Evolutionary conservation across 805 yeast genomes (phyloP).

Genomic region (Zygosaccharomyces pseudorouxii): DNA sequence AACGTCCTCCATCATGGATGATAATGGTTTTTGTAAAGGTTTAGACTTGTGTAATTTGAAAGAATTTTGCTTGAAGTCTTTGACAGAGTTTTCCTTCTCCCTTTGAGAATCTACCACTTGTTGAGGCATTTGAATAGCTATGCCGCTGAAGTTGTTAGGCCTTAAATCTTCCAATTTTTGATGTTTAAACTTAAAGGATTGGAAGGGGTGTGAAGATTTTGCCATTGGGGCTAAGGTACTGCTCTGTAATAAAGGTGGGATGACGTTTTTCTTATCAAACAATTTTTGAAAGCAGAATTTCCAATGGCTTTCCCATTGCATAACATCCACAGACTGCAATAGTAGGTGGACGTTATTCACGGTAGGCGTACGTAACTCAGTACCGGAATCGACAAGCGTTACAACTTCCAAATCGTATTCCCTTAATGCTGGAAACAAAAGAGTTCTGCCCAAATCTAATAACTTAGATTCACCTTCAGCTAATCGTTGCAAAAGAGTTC

Average conservation of each 20-base stretch:
- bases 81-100: neutral
- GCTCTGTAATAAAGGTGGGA: constrained; percentile 6
- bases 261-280: constrained; percentile 13
- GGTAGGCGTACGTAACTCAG: constrained; percentile 19
- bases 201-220: constrained; percentile 17
- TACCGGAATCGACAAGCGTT: constrained; percentile 7
- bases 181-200: constrained; percentile 17
- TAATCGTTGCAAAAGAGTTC: constrained; percentile 13
- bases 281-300: constrained; percentile 15
- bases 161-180: constrained; percentile 16
- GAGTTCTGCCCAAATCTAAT: constrained; percentile 24
- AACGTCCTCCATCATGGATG: constrained; percentile 10
- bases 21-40: constrained; percentile 16
- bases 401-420: constrained; percentile 21
- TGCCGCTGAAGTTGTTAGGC: constrained; percentile 12
- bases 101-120: neutral
- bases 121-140: constrained; percentile 14
- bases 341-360: constrained; percentile 22
- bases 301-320: constrained; percentile 31
- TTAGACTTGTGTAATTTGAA: constrained; percentile 19
- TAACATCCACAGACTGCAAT: constrained; percentile 21
- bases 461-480: constrained; percentile 11
- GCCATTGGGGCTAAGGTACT: constrained; percentile 13
- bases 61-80: neutral
- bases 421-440: constrained; percentile 28